Percentiles rank a stretch among this genome's conserved stretches.
Conservation (phyloP, 169 alveolate species). For the Cyclospora cayetanensis region DNA sequence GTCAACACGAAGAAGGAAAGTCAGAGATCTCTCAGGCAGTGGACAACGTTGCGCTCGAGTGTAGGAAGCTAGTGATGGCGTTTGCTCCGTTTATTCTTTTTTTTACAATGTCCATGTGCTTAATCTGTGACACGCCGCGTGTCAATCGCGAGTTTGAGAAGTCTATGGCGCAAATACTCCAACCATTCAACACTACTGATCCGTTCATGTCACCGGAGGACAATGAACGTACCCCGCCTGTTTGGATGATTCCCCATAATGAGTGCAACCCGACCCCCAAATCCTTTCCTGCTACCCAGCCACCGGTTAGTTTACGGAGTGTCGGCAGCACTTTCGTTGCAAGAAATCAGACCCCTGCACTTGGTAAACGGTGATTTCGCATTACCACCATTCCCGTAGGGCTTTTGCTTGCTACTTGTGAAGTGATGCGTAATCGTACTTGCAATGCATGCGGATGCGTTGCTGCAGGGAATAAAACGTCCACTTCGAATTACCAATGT, state of each 20-base stretch:
- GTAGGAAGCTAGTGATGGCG: background rate
- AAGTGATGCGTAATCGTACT: too few relatives aligned
- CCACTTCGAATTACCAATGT: slow-evolving; percentile 23
- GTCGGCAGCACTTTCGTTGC: too few relatives aligned
- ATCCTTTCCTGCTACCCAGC: slow-evolving; percentile 39
- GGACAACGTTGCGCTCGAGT: slow-evolving; percentile 28
- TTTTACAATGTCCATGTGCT: slow-evolving; percentile 37
- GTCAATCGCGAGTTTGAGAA: slow-evolving; percentile 40
- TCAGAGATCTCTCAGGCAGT: background rate
- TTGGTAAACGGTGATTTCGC: too few relatives aligned
- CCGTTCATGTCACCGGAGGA: slow-evolving; percentile 52
- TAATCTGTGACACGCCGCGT: slow-evolving; percentile 55
- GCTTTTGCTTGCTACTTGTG: too few relatives aligned
- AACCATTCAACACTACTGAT: slow-evolving; percentile 47
- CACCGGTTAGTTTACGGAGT: slow-evolving; percentile 12
- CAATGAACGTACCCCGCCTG: slow-evolving; percentile 10
- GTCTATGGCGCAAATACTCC: slow-evolving; percentile 16
- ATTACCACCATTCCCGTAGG: too few relatives aligned
- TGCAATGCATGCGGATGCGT: too few relatives aligned
- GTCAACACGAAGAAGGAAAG: background rate
- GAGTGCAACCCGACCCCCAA: background rate
- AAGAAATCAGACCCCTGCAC: too few relatives aligned
- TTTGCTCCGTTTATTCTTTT: slow-evolving; percentile 36
- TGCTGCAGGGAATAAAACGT: slow-evolving; percentile 28
- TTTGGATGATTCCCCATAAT: slow-evolving; percentile 40